Evolutionary conservation across 139 green algal species (phyloP).

Genomic region (Picochlorum costavermella): DNA sequence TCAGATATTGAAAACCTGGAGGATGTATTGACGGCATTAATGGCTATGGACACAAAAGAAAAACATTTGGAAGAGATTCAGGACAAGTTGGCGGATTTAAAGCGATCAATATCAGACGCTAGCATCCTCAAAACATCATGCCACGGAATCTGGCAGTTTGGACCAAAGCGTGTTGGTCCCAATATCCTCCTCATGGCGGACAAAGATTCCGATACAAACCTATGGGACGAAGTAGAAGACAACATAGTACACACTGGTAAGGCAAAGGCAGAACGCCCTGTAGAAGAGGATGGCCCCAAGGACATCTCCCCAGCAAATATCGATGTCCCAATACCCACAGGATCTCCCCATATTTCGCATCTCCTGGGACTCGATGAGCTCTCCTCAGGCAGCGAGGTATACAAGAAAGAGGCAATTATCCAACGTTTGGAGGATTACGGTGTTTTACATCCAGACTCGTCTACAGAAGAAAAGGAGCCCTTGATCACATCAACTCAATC

Average conservation of each 20-base stretch:
- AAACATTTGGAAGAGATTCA: neutral
- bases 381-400: neutral
- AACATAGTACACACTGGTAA: neutral
- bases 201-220: too few species aligned
- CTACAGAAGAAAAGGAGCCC: neutral
- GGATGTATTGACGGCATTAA: conserved; percentile 31
- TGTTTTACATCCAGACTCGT: neutral
- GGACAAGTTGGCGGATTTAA: conserved; percentile 1
- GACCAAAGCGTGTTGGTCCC: conserved; percentile 65
- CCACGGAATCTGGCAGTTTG: conserved; percentile 71
- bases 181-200: conserved; percentile 63
- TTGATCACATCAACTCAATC: neutral
- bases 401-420: neutral
- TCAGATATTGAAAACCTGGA: conserved; percentile 46
- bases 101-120: conserved; percentile 13
- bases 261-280: neutral
- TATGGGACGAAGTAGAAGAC: too few species aligned
- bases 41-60: neutral
- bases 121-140: too few species aligned
- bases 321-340: neutral
- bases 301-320: neutral
- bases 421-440: neutral
- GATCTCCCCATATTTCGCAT: neutral
- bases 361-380: neutral
- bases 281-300: neutral